Percentiles rank a stretch among this genome's conserved stretches.
These are phyloP conservation scores for Eucalyptus lansdowneana DNA, from an alignment of 345 rosid species.

Conservation along the genomic window DNA sequence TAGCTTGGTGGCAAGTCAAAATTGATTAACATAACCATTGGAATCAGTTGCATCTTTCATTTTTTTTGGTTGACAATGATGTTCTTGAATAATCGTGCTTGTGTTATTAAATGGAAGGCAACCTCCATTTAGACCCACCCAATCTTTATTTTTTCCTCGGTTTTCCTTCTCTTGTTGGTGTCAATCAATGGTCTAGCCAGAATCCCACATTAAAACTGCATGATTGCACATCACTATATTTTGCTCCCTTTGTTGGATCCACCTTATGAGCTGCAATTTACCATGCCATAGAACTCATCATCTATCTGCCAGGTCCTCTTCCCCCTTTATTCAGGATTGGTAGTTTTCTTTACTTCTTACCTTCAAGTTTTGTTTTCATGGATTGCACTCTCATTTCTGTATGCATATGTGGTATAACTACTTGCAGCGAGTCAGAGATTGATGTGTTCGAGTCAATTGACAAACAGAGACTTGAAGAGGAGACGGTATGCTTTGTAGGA, in stretches of 20 bases:
- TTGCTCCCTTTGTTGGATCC: neutral
- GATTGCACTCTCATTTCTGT: neutral
- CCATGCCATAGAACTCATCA: neutral
- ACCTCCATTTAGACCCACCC: neutral
- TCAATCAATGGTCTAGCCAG: neutral
- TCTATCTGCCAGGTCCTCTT: neutral
- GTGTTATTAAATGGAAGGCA: neutral
- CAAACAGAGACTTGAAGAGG: conserved; percentile 54
- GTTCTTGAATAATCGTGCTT: neutral
- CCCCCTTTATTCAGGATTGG: neutral
- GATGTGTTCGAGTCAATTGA: conserved; percentile 84
- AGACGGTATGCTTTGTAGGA: conserved; percentile 34
- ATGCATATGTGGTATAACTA: neutral
- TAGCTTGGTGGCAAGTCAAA: neutral
- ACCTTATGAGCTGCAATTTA: neutral
- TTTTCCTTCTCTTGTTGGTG: neutral
- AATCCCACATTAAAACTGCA: neutral
- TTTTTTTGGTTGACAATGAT: neutral
- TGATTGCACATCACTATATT: neutral
- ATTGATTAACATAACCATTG: neutral
- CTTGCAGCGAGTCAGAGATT: conserved; percentile 76
- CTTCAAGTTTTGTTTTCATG: neutral
- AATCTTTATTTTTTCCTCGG: neutral
- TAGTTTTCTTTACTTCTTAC: neutral
- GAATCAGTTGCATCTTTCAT: neutral